phyloP scores from a whole-genome alignment of 2,329 filamentous ascomycete genomes.

The Verticillium longisporum region DNA sequence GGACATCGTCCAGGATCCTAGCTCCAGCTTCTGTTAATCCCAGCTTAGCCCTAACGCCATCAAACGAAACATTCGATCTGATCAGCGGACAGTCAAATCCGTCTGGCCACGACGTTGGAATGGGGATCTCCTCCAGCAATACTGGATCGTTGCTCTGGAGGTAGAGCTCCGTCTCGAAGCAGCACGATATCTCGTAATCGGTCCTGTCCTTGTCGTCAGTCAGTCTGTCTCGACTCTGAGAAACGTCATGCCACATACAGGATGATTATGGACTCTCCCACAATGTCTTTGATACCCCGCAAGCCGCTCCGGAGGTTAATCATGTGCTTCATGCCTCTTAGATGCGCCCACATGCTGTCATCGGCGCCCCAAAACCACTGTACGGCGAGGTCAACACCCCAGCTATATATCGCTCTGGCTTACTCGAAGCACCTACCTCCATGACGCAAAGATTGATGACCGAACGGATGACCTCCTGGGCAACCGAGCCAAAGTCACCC shows the following conservation, averaged over 20 bases:
- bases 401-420: no score
- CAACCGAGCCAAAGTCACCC: constrained; percentile 12
- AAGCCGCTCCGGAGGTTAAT: constrained; percentile 17
- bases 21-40: constrained; percentile 13
- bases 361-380: constrained; percentile 18
- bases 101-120: constrained; percentile 11
- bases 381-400: no score
- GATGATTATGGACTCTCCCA: constrained; percentile 13
- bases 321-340: constrained; percentile 22
- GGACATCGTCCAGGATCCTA: constrained; percentile 19
- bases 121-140: constrained; percentile 4
- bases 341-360: constrained; percentile 21
- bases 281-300: constrained; percentile 15
- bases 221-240: neutral
- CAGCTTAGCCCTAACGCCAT: constrained; percentile 6
- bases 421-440: constrained; percentile 14
- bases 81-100: constrained; percentile 18
- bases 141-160: constrained; percentile 13
- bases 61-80: constrained; percentile 12
- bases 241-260: constrained; percentile 3
- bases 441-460: constrained; percentile 22
- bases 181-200: constrained; percentile 22
- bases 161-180: constrained; percentile 20
- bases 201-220: constrained; percentile 11
- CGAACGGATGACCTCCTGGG: constrained; percentile 18